These are phyloP conservation scores for Crithidia fasciculata DNA, from an alignment of 208 protist genomes.

Conservation along the genomic window DNA sequence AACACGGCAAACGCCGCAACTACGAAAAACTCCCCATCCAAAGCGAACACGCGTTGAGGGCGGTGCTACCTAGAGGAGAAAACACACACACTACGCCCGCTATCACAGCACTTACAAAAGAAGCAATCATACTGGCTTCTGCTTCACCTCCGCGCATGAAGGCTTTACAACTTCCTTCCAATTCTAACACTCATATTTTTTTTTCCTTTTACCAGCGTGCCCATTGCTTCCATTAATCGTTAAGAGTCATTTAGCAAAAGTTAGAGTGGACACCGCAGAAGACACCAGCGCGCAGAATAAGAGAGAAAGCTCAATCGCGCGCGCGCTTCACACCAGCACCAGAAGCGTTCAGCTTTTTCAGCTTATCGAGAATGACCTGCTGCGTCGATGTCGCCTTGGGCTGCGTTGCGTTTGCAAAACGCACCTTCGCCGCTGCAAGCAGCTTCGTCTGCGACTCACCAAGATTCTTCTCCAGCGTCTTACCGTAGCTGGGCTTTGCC, in stretches of 20 bases:
- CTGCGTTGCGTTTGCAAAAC: conserved; percentile 63
- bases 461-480: conserved; percentile 48
- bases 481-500: conserved; percentile 42
- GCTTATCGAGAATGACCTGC: conserved; percentile 60
- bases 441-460: conserved; percentile 50
- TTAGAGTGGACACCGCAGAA: too few species aligned
- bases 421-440: conserved; percentile 59
- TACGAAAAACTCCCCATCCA: too few species aligned
- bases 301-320: conserved; percentile 14
- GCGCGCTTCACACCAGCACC: conserved; percentile 20
- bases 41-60: too few species aligned
- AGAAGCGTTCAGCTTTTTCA: conserved; percentile 38
- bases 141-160: too few species aligned
- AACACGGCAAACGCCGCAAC: too few species aligned
- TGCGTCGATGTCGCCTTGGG: conserved; percentile 70
- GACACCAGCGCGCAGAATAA: neutral
- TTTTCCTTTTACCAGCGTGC: neutral
- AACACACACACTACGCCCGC: too few species aligned
- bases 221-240: neutral
- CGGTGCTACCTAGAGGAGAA: too few species aligned
- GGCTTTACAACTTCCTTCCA: neutral
- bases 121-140: too few species aligned
- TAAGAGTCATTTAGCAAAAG: neutral
- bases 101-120: too few species aligned
- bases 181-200: neutral